Percentiles rank a stretch among this genome's conserved stretches.
Evolutionary conservation across 805 yeast genomes (phyloP).

Genomic region (Candida awuae): DNA sequence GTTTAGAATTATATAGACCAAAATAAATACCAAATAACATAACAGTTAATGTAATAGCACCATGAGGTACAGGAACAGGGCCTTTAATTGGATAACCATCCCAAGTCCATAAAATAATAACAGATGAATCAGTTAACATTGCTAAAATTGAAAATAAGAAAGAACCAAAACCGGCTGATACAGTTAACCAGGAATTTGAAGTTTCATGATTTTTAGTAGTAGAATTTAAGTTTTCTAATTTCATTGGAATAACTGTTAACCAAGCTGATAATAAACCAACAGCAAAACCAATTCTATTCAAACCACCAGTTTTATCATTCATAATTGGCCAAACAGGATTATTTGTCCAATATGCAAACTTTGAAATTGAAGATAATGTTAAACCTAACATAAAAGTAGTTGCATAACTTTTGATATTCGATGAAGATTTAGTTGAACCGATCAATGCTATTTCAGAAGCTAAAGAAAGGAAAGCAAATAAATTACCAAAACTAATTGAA

Average conservation of each 20-base stretch:
- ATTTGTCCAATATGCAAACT: constrained; percentile 70
- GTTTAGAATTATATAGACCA: constrained; percentile 31
- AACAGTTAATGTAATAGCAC: constrained; percentile 53
- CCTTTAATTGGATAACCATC: constrained; percentile 84
- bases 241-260: constrained; percentile 35
- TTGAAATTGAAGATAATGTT: constrained; percentile 61
- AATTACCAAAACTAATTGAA: constrained; percentile 56
- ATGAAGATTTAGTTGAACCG: constrained; percentile 25
- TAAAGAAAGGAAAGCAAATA: constrained; percentile 53
- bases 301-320: constrained; percentile 80
- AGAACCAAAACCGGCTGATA: constrained; percentile 70
- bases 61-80: constrained; percentile 83
- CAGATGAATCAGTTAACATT: constrained; percentile 73
- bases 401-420: constrained; percentile 34
- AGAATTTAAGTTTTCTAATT: background rate
- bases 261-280: constrained; percentile 58
- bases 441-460: constrained; percentile 42
- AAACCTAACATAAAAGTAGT: constrained; percentile 65
- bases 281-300: constrained; percentile 60
- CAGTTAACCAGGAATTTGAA: constrained; percentile 28
- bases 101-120: constrained; percentile 94
- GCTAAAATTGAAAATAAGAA: constrained; percentile 65
- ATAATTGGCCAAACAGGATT: constrained; percentile 96
- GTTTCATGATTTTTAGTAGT: background rate
- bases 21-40: constrained; percentile 50